These are phyloP conservation scores for Amylocarpus encephaloides DNA, from an alignment of 2,329 filamentous ascomycete species.

Conservation along the genomic window DNA sequence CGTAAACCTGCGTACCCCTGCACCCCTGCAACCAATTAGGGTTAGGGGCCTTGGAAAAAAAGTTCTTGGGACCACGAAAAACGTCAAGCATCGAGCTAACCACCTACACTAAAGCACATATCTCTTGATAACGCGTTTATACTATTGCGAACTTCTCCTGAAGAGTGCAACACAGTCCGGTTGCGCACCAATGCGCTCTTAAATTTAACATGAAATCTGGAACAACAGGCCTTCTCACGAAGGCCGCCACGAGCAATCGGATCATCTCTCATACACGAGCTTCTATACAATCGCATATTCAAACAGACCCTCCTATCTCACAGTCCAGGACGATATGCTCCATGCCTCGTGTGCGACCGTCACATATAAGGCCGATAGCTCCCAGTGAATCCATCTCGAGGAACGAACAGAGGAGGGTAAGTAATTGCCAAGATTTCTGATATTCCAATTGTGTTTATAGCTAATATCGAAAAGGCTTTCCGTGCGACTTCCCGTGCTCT, in stretches of 20 bases:
- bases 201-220: slow-evolving; percentile 26
- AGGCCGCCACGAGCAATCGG: slow-evolving; percentile 27
- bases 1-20: not conserved
- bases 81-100: not conserved
- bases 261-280: slow-evolving; percentile 24
- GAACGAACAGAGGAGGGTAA: slow-evolving; percentile 22
- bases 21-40: slow-evolving; percentile 6
- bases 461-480: slow-evolving; percentile 23
- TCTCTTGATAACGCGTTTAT: not conserved
- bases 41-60: slow-evolving; percentile 2
- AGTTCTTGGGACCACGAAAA: slow-evolving; percentile 1
- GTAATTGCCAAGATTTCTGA: slow-evolving; percentile 3
- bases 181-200: too few relatives aligned
- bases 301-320: slow-evolving; percentile 13
- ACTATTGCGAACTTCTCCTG: too few relatives aligned
- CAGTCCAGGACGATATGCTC: slow-evolving; percentile 21
- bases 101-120: not conserved
- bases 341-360: slow-evolving; percentile 1
- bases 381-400: not conserved
- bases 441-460: not conserved
- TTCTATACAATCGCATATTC: slow-evolving; percentile 18
- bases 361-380: slow-evolving; percentile 5
- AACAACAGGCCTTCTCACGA: slow-evolving; percentile 28
- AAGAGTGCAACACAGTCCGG: not conserved
- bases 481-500: slow-evolving; percentile 26